Conservation (phyloP, 192 early-diverging fungal species). For the Coemansia sp. region DNA sequence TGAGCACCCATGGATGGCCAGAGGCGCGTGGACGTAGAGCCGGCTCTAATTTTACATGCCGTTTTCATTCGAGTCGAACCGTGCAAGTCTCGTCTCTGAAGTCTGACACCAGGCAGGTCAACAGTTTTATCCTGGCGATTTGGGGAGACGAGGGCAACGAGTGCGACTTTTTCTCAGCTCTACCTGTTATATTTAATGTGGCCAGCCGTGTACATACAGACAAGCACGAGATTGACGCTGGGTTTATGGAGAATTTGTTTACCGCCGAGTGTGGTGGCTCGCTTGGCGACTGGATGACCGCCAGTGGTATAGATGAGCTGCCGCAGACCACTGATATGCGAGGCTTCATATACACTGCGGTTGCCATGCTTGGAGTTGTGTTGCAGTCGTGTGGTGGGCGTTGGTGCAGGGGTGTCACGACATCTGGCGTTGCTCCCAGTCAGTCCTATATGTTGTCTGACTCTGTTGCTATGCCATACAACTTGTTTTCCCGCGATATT, state of each 20-base stretch:
- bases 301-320: conserved; percentile 58
- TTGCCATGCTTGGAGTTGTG: conserved; percentile 23
- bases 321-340: conserved; percentile 47
- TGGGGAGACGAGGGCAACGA: conserved; percentile 96
- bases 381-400: conserved; percentile 43
- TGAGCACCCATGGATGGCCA: conserved; percentile 77
- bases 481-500: conserved; percentile 13
- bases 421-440: conserved; percentile 29
- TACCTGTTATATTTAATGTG: conserved; percentile 79
- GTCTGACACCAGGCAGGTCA: conserved; percentile 55
- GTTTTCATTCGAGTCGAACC: conserved; percentile 73
- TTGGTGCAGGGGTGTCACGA: conserved; percentile 39
- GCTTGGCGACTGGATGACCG: conserved; percentile 73
- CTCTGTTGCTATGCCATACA: too few relatives aligned
- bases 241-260: conserved; percentile 60
- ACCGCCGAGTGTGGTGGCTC: conserved; percentile 78
- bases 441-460: too few relatives aligned
- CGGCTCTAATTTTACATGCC: conserved; percentile 79
- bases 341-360: conserved; percentile 54
- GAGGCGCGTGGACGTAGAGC: conserved; percentile 83
- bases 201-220: conserved; percentile 72
- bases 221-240: conserved; percentile 61
- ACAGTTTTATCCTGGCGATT: conserved; percentile 76
- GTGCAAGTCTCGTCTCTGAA: conserved; percentile 74
- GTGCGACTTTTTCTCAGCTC: conserved; percentile 78